phyloP scores from a whole-genome alignment of 805 yeast species.

The Pichia paraexigua region DNA sequence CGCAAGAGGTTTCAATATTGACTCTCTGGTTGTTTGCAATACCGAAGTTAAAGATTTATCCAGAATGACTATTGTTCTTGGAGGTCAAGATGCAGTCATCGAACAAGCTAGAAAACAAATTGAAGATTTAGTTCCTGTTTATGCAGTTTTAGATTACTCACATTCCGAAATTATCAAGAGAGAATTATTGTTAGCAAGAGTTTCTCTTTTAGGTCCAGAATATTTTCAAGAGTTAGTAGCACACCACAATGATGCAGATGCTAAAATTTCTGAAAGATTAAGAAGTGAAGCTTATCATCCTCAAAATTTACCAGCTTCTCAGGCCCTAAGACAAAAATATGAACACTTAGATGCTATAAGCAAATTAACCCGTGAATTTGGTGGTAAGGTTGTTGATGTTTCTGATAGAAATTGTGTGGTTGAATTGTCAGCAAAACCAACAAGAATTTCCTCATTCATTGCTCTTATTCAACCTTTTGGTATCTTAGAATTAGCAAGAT shows the following conservation, averaged over 20 bases:
- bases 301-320: conserved; percentile 78
- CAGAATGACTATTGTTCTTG: conserved; percentile 92
- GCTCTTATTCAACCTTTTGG: conserved; percentile 93
- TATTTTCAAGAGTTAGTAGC: conserved; percentile 91
- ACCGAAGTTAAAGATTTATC: conserved; percentile 94
- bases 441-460: conserved; percentile 78
- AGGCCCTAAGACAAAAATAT: conserved; percentile 91
- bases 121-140: conserved; percentile 96
- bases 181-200: conserved; percentile 85
- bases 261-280: conserved; percentile 36
- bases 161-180: conserved; percentile 84
- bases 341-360: conserved; percentile 80
- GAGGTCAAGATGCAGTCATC: conserved; percentile 91
- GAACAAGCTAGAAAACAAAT: conserved; percentile 98
- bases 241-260: conserved; percentile 56
- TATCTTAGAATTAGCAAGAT: conserved; percentile 89
- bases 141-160: conserved; percentile 93
- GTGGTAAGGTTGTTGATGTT: conserved; percentile 88
- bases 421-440: conserved; percentile 91
- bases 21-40: conserved; percentile 91
- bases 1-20: conserved; percentile 97
- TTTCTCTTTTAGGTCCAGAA: conserved; percentile 94
- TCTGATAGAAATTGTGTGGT: conserved; percentile 90
- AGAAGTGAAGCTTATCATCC: conserved; percentile 64
- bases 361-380: conserved; percentile 75